Conservation (phyloP, 2,329 filamentous ascomycete genomes). For the Hortaea werneckii region DNA sequence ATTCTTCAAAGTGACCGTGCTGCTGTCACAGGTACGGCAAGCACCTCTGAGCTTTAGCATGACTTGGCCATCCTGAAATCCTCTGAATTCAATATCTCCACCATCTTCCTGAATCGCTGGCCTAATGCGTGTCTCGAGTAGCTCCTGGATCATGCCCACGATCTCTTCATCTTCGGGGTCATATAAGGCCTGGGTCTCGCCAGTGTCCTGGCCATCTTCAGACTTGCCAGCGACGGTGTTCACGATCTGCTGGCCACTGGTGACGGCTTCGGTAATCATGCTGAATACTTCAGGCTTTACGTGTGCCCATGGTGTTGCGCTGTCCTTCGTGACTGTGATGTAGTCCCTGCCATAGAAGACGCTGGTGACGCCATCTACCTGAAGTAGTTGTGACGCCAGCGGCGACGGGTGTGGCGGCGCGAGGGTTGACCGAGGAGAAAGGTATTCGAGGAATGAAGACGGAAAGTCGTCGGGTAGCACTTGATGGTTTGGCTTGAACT, state of each 20-base stretch:
- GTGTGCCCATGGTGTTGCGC: slow-evolving; percentile 84
- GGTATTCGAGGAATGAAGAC: slow-evolving; percentile 80
- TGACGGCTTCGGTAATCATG: slow-evolving; percentile 86
- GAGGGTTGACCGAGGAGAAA: slow-evolving; percentile 78
- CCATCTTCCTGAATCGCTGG: slow-evolving; percentile 96
- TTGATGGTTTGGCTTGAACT: slow-evolving; percentile 85
- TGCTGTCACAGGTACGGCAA: slow-evolving; percentile 91
- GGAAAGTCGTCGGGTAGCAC: slow-evolving; percentile 66
- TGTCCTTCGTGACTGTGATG: slow-evolving; percentile 89
- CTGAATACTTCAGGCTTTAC: slow-evolving; percentile 93
- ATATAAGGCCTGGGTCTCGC: slow-evolving; percentile 64
- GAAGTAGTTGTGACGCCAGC: slow-evolving; percentile 80
- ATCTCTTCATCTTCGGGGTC: slow-evolving; percentile 89
- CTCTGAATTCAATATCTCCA: slow-evolving; percentile 90
- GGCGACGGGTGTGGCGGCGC: slow-evolving; percentile 83
- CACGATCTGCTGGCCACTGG: slow-evolving; percentile 71
- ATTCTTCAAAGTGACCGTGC: slow-evolving; percentile 92
- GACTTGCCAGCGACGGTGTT: slow-evolving; percentile 54
- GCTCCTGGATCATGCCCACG: slow-evolving; percentile 96
- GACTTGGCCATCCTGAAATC: slow-evolving; percentile 73
- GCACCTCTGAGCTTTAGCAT: slow-evolving; percentile 70
- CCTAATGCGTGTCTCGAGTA: slow-evolving; percentile 87
- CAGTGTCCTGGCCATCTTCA: slow-evolving; percentile 39
- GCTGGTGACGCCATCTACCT: slow-evolving; percentile 85
- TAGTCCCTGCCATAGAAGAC: slow-evolving; percentile 94